Evolutionary conservation across 208 protist genomes (phyloP).

Genomic region (Acanthamoeba castellanii): DNA sequence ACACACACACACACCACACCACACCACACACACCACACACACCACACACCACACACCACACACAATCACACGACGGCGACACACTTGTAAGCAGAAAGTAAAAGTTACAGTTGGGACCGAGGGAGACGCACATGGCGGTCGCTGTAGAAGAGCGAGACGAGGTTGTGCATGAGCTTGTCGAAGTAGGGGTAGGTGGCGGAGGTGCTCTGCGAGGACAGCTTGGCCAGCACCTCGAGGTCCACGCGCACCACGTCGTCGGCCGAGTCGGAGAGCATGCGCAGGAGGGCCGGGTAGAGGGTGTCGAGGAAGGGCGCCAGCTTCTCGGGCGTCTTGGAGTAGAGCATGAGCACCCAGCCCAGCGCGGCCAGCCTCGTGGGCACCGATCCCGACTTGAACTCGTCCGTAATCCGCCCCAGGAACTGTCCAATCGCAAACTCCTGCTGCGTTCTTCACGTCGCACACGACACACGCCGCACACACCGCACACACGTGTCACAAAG

Average conservation of each 20-base stretch:
- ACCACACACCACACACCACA: too few species aligned
- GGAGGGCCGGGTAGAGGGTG: conserved; percentile 82
- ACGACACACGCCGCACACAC: background rate
- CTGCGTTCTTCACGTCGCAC: background rate
- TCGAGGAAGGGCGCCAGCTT: conserved; percentile 79
- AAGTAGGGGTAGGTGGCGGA: conserved; percentile 82
- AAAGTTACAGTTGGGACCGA: background rate
- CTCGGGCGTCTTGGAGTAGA: conserved; percentile 85
- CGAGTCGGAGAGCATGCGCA: conserved; percentile 87
- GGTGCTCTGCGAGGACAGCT: conserved; percentile 80
- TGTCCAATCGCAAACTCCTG: conserved; percentile 54
- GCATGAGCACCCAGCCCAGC: conserved; percentile 90
- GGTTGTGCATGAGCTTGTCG: conserved; percentile 81
- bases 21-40: too few species aligned
- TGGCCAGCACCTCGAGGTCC: conserved; percentile 88
- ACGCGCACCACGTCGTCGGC: conserved; percentile 89
- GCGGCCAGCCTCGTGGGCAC: conserved; percentile 85
- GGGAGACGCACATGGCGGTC: conserved; percentile 35
- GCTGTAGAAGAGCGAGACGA: conserved; percentile 79
- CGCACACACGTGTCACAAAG: too few species aligned
- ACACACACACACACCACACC: background rate
- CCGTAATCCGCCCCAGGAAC: conserved; percentile 73
- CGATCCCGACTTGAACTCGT: conserved; percentile 78
- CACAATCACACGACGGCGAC: too few species aligned
- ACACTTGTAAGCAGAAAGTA: background rate